Evolutionary conservation across 345 rosid genomes (phyloP).

Genomic region (Gossypium ekmanianum): DNA sequence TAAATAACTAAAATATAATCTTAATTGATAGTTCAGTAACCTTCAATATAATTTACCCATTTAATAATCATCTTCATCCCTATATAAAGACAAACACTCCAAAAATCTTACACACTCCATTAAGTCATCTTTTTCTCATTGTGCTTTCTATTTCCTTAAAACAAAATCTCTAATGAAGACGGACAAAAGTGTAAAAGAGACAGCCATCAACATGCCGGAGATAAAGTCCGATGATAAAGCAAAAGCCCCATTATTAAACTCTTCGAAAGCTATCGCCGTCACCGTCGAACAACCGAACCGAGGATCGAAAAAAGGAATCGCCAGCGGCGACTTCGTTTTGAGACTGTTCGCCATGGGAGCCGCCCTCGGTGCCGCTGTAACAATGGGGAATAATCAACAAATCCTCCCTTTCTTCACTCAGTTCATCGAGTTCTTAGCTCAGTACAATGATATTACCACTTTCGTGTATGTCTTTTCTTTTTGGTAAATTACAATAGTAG

Average conservation of each 20-base stretch:
- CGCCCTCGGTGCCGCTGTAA: slow-evolving; percentile 36
- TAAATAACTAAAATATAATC: too few relatives aligned
- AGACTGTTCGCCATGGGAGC: slow-evolving; percentile 39
- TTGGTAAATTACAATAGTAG: too few relatives aligned
- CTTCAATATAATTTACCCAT: too few relatives aligned
- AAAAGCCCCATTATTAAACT: slow-evolving; percentile 15
- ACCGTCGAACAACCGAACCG: neutral
- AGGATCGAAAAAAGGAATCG: slow-evolving; percentile 38
- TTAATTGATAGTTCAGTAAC: too few relatives aligned
- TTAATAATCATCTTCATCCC: too few relatives aligned
- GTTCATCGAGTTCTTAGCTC: too few relatives aligned
- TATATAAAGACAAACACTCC: too few relatives aligned
- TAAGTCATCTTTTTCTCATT: too few relatives aligned
- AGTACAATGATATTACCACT: neutral
- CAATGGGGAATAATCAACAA: slow-evolving; percentile 31
- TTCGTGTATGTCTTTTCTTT: neutral
- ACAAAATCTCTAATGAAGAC: too few relatives aligned
- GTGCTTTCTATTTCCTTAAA: too few relatives aligned
- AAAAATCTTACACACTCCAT: too few relatives aligned
- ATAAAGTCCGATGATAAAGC: slow-evolving; percentile 23
- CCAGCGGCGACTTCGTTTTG: slow-evolving; percentile 46
- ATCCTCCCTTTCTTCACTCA: too few relatives aligned
- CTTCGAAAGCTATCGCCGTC: neutral
- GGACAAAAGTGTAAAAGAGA: neutral
- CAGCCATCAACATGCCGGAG: slow-evolving; percentile 19